phyloP scores from a whole-genome alignment of 208 protist genomes.

The Crithidia bombi region DNA sequence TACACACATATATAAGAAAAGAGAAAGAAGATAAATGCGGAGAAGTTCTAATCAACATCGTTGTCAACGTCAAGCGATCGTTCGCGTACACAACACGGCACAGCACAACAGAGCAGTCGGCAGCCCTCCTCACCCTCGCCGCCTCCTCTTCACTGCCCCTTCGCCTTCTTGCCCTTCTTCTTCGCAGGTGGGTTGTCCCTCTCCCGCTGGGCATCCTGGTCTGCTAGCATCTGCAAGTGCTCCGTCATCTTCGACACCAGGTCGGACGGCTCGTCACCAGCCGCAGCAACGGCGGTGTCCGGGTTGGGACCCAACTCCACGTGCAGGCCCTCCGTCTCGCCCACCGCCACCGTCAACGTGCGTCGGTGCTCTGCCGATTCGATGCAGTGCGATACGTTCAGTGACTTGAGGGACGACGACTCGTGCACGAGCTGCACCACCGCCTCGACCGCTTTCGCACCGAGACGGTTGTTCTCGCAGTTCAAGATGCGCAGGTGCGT shows the following conservation, averaged over 20 bases:
- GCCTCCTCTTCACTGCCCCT: conserved; percentile 12
- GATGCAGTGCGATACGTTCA: conserved; percentile 75
- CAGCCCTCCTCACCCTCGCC: neutral
- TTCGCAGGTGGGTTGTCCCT: conserved; percentile 44
- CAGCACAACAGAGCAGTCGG: no score
- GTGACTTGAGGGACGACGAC: conserved; percentile 68
- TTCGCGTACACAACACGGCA: no score
- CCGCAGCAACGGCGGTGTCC: conserved; percentile 32
- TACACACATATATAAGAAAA: no score
- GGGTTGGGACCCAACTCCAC: conserved; percentile 69
- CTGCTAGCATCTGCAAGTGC: conserved; percentile 73
- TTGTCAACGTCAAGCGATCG: no score
- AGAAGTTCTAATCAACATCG: no score
- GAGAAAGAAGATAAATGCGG: conserved; percentile 14
- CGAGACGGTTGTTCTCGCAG: conserved; percentile 66
- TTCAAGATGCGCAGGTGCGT: conserved; percentile 59
- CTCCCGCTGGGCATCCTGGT: conserved; percentile 64
- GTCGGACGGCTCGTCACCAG: conserved; percentile 14
- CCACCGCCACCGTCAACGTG: conserved; percentile 56
- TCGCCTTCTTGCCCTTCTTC: conserved; percentile 47
- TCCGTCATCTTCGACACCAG: conserved; percentile 58
- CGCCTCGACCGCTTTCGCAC: conserved; percentile 53
- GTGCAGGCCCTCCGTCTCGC: conserved; percentile 73
- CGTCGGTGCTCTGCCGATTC: conserved; percentile 58
- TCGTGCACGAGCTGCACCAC: conserved; percentile 54